Evolutionary conservation across 345 rosid species (phyloP).

Genomic region (Salix dunnii): DNA sequence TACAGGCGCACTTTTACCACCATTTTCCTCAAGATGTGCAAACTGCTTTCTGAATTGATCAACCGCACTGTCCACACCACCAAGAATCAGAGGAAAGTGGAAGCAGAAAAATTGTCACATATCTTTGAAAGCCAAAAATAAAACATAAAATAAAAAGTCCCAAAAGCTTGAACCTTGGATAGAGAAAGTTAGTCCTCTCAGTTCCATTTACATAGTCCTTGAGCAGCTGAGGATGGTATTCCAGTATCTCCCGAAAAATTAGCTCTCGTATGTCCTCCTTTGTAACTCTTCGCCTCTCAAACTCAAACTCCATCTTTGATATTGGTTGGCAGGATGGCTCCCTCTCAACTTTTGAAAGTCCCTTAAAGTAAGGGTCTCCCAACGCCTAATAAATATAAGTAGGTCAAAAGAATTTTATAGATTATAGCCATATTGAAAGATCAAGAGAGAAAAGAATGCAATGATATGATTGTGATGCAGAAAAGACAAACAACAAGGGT

Average conservation of each 20-base stretch:
- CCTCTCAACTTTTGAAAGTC: conserved; percentile 82
- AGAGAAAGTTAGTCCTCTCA: conserved; percentile 84
- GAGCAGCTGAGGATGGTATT: conserved; percentile 91
- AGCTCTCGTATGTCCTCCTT: conserved; percentile 88
- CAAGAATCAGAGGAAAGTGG: conserved; percentile 11
- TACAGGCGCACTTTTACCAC: conserved; percentile 64
- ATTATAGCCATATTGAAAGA: background rate
- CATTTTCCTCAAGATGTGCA: conserved; percentile 82
- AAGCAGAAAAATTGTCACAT: background rate
- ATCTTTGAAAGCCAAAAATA: background rate
- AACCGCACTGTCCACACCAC: conserved; percentile 57
- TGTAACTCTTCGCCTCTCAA: conserved; percentile 87
- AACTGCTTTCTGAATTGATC: conserved; percentile 93
- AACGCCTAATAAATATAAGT: conserved; percentile 54
- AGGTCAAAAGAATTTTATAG: background rate
- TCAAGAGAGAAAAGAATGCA: background rate
- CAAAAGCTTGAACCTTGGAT: conserved; percentile 63
- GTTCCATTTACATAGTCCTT: conserved; percentile 82
- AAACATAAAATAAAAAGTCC: background rate
- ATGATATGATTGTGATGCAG: background rate
- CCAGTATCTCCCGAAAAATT: conserved; percentile 78
- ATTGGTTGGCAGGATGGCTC: conserved; percentile 95
- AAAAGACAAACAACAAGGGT: background rate
- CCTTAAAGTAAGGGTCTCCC: conserved; percentile 87
- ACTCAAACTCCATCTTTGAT: conserved; percentile 95